Evolutionary conservation across 169 alveolate genomes (phyloP).

Genomic region (Eimeria necatrix): DNA sequence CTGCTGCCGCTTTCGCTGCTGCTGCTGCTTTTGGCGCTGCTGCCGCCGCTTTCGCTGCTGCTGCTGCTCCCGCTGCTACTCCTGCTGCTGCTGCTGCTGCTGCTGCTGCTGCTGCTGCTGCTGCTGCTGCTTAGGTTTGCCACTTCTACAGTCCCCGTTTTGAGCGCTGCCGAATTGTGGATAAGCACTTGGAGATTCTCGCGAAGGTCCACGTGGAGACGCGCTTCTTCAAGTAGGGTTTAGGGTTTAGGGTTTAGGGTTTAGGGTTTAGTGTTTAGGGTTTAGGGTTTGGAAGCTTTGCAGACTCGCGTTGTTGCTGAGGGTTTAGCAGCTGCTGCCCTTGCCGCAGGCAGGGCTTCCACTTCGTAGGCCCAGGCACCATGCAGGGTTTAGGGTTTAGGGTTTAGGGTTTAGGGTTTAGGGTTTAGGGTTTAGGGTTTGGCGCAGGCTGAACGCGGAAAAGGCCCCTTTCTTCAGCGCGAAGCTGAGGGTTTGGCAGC

Average conservation of each 20-base stretch:
- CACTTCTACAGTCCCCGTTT: constrained; percentile 92
- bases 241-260: constrained; percentile 28
- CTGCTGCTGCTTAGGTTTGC: constrained; percentile 79
- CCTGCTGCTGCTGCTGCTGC: constrained; percentile 16
- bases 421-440: not conserved
- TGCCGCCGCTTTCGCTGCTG: not conserved
- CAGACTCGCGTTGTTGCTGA: not conserved
- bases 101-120: constrained; percentile 1
- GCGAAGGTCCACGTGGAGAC: constrained; percentile 90
- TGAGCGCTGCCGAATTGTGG: constrained; percentile 93
- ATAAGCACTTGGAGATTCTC: constrained; percentile 89
- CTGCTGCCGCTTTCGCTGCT: too few relatives aligned
- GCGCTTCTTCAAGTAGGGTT: constrained; percentile 84
- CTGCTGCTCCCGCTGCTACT: not conserved
- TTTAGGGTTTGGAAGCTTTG: not conserved
- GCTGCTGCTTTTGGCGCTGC: too few relatives aligned
- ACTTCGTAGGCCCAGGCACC: too few relatives aligned
- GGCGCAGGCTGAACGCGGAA: constrained; percentile 89
- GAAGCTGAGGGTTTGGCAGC: constrained; percentile 88
- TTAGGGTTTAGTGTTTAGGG: not conserved
- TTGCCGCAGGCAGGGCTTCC: too few relatives aligned
- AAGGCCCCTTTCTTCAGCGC: constrained; percentile 91
- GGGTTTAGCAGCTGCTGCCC: too few relatives aligned
- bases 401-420: not conserved
- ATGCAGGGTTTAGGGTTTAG: constrained; percentile 42